A percentile compares a stretch with the other conserved stretches of the same genome.
Conservation (phyloP, 2,329 filamentous ascomycete genomes). For the Fusarium caatingaense region DNA sequence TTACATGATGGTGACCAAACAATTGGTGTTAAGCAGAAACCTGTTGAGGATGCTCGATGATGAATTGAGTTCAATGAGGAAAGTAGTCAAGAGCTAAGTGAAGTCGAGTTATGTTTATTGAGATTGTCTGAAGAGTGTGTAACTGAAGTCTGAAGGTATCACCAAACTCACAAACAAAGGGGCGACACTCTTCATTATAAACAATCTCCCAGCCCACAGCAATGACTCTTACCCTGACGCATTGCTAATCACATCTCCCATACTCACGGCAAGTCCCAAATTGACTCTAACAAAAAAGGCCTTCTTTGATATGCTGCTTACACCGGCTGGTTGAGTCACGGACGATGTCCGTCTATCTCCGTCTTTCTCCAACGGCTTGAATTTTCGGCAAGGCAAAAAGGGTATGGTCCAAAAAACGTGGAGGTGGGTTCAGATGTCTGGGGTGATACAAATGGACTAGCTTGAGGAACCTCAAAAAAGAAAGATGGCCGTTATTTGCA, state of each 20-base stretch:
- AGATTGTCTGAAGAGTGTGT: neutral
- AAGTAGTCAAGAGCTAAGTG: neutral
- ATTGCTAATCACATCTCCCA: conserved; percentile 19
- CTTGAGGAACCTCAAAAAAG: neutral
- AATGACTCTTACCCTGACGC: conserved; percentile 18
- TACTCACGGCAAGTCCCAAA: conserved; percentile 10
- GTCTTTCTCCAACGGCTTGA: neutral
- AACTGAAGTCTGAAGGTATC: conserved; percentile 6
- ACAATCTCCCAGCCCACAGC: conserved; percentile 2
- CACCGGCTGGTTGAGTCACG: conserved; percentile 36
- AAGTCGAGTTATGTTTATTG: neutral
- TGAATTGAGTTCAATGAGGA: neutral
- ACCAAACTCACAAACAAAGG: neutral
- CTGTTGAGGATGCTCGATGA: neutral
- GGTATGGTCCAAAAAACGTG: conserved; percentile 30
- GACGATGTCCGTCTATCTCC: conserved; percentile 2
- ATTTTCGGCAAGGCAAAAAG: conserved; percentile 38
- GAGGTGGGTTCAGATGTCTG: conserved; percentile 1
- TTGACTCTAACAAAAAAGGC: neutral
- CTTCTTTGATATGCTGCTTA: neutral
- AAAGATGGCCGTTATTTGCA: neutral
- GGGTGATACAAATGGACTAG: neutral
- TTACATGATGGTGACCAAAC: conserved; percentile 31
- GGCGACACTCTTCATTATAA: conserved; percentile 28
- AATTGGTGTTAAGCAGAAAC: neutral